These are phyloP conservation scores for baker's yeast (Saccharomyces cerevisiae) DNA, from an alignment of 805 yeast species.

Conservation along the genomic window DNA sequence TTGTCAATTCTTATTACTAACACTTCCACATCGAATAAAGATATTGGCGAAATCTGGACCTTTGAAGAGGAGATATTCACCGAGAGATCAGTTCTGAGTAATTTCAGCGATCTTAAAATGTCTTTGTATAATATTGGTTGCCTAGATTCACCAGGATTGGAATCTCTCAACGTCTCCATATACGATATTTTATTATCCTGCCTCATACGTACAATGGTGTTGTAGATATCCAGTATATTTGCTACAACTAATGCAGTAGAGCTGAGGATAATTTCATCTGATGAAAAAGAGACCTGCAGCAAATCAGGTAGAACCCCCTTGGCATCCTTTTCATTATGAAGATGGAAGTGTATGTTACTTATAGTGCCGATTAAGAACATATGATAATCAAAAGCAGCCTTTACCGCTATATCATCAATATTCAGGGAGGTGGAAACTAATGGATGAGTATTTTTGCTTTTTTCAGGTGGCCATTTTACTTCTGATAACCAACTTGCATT, in stretches of 20 bases:
- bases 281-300: constrained; percentile 42
- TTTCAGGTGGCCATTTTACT: constrained; percentile 57
- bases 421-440: constrained; percentile 55
- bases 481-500: constrained; percentile 52
- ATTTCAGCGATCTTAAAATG: constrained; percentile 24
- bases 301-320: constrained; percentile 47
- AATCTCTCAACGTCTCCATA: constrained; percentile 62
- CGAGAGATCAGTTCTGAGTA: constrained; percentile 58
- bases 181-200: constrained; percentile 69
- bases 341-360: constrained; percentile 40
- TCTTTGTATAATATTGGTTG: constrained; percentile 23
- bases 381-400: constrained; percentile 76
- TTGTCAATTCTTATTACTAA: constrained; percentile 53
- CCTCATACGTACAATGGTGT: constrained; percentile 59
- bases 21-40: constrained; percentile 70
- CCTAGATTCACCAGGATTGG: constrained; percentile 30
- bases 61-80: constrained; percentile 49
- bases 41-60: constrained; percentile 72
- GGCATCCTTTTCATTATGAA: constrained; percentile 59
- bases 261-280: constrained; percentile 50
- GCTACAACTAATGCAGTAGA: constrained; percentile 83
- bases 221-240: constrained; percentile 67
- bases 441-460: constrained; percentile 47
- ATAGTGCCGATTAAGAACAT: constrained; percentile 62
- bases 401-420: constrained; percentile 46